These are phyloP conservation scores for Backusella morwellensis DNA, from an alignment of 192 early-diverging fungal species.

Conservation along the genomic window DNA sequence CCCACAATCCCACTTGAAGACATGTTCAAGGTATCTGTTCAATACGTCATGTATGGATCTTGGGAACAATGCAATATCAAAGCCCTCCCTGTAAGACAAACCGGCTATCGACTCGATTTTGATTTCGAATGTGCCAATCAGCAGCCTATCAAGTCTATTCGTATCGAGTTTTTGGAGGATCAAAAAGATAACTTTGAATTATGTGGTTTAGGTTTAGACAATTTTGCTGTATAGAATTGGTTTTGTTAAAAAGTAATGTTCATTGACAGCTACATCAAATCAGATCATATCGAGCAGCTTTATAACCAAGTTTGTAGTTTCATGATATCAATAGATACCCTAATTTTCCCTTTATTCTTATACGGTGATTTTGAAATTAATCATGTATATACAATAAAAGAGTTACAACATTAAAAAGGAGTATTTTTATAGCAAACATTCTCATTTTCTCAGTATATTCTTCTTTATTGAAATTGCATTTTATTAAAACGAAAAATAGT, in stretches of 20 bases:
- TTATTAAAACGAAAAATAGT: too few relatives aligned
- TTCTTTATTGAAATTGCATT: not conserved
- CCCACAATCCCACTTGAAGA: not conserved
- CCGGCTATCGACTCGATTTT: not conserved
- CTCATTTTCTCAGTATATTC: not conserved
- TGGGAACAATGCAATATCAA: not conserved
- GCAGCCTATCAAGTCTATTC: not conserved
- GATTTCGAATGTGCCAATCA: conserved; percentile 6
- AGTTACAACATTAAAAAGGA: too few relatives aligned
- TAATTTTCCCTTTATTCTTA: too few relatives aligned
- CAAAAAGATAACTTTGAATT: conserved; percentile 13
- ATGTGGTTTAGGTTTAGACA: conserved; percentile 21
- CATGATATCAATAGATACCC: not conserved
- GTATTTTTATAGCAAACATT: not conserved
- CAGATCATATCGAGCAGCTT: not conserved
- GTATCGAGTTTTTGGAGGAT: conserved; percentile 14
- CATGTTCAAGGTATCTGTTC: conserved; percentile 12
- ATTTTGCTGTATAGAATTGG: conserved; percentile 11
- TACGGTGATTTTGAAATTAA: too few relatives aligned
- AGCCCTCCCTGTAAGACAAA: not conserved
- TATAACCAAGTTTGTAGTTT: not conserved
- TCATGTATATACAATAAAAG: too few relatives aligned
- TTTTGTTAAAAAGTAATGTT: too few relatives aligned
- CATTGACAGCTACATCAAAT: not conserved
- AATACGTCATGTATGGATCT: conserved; percentile 14